phyloP scores from a whole-genome alignment of 768 basidiomycete genomes.

The Suillus fuscotomentosus region DNA sequence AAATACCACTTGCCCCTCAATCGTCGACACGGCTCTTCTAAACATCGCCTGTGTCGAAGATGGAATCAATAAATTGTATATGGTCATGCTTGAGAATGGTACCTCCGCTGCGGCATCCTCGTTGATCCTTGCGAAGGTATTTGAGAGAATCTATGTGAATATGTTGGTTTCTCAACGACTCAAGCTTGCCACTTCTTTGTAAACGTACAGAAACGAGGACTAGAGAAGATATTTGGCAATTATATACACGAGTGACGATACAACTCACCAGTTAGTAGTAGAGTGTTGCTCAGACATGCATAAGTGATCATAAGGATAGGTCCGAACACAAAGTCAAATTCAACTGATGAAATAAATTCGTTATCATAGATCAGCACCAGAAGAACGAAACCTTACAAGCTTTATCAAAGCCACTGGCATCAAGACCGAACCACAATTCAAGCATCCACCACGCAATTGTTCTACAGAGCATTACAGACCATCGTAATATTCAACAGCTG shows the following conservation, averaged over 20 bases:
- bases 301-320: conserved; percentile 90
- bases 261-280: conserved; percentile 80
- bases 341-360: conserved; percentile 35
- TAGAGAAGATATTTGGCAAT: conserved; percentile 25
- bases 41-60: conserved; percentile 76
- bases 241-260: conserved; percentile 5
- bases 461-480: conserved; percentile 26
- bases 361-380: conserved; percentile 5
- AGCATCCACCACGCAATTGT: conserved; percentile 95
- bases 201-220: conserved; percentile 74
- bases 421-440: conserved; percentile 92
- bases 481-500: background rate
- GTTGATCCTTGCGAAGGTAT: conserved; percentile 92
- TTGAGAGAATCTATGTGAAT: conserved; percentile 76
- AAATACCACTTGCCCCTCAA: conserved; percentile 70
- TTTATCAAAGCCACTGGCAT: conserved; percentile 83
- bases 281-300: conserved; percentile 88
- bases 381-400: conserved; percentile 54
- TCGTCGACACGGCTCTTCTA: conserved; percentile 86
- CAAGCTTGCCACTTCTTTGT: conserved; percentile 11
- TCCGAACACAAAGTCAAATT: conserved; percentile 86
- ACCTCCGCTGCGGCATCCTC: conserved; percentile 94
- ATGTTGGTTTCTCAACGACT: background rate
- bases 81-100: conserved; percentile 7
- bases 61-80: background rate